phyloP scores from a whole-genome alignment of 495 filamentous ascomycete genomes.

The Viridothelium virens region DNA sequence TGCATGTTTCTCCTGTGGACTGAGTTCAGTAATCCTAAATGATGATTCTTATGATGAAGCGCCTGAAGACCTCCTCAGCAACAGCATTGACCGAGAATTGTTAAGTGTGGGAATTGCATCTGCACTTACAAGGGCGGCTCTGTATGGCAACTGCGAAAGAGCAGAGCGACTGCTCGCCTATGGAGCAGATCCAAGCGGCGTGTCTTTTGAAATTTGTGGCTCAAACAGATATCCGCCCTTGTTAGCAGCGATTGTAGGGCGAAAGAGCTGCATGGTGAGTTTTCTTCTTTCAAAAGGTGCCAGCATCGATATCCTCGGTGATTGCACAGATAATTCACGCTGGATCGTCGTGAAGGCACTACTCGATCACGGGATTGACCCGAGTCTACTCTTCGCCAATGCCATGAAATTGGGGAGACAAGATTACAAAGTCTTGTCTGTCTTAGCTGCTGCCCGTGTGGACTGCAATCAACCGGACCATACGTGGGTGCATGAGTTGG shows the following conservation, averaged over 20 bases:
- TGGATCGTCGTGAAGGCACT: not conserved
- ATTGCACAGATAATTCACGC: not conserved
- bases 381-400: not conserved
- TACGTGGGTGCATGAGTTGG: too few relatives aligned
- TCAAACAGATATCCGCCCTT: not conserved
- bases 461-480: too few relatives aligned
- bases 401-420: not conserved
- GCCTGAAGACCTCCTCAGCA: not conserved
- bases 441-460: too few relatives aligned
- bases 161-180: not conserved
- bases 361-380: not conserved
- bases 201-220: not conserved
- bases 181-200: slow-evolving; percentile 16
- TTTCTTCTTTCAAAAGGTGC: not conserved
- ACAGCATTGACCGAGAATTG: not conserved
- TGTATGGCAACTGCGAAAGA: not conserved
- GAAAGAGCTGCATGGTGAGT: not conserved
- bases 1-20: not conserved
- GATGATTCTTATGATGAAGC: not conserved
- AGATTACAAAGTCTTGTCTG: not conserved
- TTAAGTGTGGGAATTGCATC: not conserved
- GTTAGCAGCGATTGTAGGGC: not conserved
- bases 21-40: not conserved
- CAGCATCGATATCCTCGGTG: not conserved
- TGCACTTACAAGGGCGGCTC: not conserved